These are phyloP conservation scores for Acacia melanoxylon DNA, from an alignment of 306 rosid species.

Conservation along the genomic window DNA sequence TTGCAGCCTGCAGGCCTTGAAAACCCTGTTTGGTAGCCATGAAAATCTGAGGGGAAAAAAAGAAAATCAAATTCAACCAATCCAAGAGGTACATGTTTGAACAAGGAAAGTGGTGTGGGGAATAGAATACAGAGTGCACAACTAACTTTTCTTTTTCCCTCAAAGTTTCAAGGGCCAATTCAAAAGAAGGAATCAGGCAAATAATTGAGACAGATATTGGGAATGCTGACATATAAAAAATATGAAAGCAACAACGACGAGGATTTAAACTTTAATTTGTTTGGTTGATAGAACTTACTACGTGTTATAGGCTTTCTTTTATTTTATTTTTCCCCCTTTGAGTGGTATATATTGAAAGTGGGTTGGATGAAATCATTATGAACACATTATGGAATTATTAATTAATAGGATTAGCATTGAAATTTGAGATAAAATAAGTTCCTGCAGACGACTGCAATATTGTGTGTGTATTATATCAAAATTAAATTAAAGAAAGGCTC, in stretches of 20 bases:
- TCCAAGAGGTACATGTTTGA: background rate
- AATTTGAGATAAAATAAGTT: slow-evolving; percentile 24
- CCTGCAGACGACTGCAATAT: slow-evolving; percentile 35
- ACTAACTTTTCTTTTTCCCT: slow-evolving; percentile 33
- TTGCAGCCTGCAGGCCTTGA: background rate
- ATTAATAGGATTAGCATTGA: slow-evolving; percentile 20
- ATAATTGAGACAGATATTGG: slow-evolving; percentile 32
- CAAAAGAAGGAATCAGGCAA: slow-evolving; percentile 38
- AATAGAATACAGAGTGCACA: slow-evolving; percentile 46
- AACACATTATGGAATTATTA: slow-evolving; percentile 31
- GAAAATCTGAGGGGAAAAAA: slow-evolving; percentile 19
- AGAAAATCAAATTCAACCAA: background rate
- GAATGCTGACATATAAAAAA: slow-evolving; percentile 19
- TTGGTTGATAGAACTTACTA: slow-evolving; percentile 27
- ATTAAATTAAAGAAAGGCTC: slow-evolving; percentile 22
- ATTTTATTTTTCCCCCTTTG: slow-evolving; percentile 4
- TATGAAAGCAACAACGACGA: slow-evolving; percentile 34
- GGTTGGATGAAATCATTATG: slow-evolving; percentile 53
- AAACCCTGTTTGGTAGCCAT: slow-evolving; percentile 35
- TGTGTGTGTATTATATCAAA: slow-evolving; percentile 21
- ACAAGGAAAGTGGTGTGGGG: slow-evolving; percentile 7
- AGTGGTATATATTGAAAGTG: slow-evolving; percentile 46
- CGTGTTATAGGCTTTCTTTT: background rate
- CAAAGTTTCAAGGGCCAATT: slow-evolving; percentile 48
- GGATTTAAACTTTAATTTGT: slow-evolving; percentile 42